Evolutionary conservation across 2,329 filamentous ascomycete species (phyloP).

Genomic region (Aspergillus ibericus): DNA sequence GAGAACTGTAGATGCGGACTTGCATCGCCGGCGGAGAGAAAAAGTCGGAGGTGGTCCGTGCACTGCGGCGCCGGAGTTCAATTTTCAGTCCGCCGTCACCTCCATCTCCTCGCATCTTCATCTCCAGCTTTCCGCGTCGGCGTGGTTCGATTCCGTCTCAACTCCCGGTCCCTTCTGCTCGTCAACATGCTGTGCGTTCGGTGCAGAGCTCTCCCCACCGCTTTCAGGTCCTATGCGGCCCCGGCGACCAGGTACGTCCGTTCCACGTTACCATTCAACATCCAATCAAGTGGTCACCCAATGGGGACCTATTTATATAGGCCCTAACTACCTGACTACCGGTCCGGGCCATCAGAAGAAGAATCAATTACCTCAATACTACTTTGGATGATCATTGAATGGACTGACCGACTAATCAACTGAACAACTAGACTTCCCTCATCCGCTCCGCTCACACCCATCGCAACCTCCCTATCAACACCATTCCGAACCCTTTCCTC

Average conservation of each 20-base stretch:
- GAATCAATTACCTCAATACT: too few species aligned
- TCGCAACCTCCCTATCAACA: slow-evolving; percentile 6
- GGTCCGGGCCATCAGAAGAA: neutral
- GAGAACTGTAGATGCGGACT: slow-evolving; percentile 1
- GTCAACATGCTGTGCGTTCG: slow-evolving; percentile 36
- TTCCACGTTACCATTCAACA: neutral
- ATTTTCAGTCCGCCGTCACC: slow-evolving; percentile 32
- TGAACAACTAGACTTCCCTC: neutral
- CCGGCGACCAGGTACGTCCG: slow-evolving; percentile 24
- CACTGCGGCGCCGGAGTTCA: slow-evolving; percentile 33
- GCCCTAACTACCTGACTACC: neutral
- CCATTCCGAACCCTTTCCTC: slow-evolving; percentile 19
- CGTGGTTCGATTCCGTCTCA: neutral
- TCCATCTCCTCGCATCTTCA: slow-evolving; percentile 16
- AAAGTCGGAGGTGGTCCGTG: slow-evolving; percentile 29
- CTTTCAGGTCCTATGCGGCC: slow-evolving; percentile 26
- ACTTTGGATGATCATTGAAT: neutral
- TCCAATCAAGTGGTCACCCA: neutral
- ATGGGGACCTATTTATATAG: neutral
- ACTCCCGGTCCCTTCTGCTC: neutral
- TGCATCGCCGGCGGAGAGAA: slow-evolving; percentile 6
- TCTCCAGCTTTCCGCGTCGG: neutral
- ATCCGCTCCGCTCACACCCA: slow-evolving; percentile 1
- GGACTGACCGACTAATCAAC: too few species aligned
- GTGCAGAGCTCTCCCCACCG: slow-evolving; percentile 33